phyloP scores from a whole-genome alignment of 2,329 filamentous ascomycete species.

The Neopestalotiopsis clavispora region DNA sequence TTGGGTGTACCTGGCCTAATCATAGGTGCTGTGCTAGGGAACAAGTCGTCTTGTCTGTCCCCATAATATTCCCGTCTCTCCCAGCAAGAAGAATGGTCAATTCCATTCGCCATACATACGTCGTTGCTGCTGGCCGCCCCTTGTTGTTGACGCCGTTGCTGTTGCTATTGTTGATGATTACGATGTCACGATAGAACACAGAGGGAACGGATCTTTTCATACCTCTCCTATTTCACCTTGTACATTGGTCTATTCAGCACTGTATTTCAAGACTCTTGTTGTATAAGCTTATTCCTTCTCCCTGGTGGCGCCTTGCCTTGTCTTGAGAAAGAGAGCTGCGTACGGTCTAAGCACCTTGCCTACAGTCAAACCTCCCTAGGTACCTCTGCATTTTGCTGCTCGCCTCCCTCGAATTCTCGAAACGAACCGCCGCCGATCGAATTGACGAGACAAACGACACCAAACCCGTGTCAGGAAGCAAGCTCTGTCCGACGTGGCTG shows the following conservation, averaged over 20 bases:
- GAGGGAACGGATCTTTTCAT: neutral
- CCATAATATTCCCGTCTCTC: slow-evolving; percentile 5
- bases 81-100: neutral
- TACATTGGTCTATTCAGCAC: neutral
- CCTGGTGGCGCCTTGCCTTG: neutral
- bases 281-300: neutral
- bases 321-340: neutral
- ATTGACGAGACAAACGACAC: neutral
- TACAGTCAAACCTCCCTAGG: neutral
- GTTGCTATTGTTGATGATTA: neutral
- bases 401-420: neutral
- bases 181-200: slow-evolving; percentile 13
- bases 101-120: neutral
- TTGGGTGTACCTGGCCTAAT: neutral
- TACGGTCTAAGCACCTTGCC: neutral
- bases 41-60: neutral
- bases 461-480: neutral
- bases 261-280: neutral
- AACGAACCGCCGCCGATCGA: neutral
- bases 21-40: no score
- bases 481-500: slow-evolving; percentile 1
- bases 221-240: neutral
- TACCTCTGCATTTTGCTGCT: neutral
- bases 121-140: neutral
- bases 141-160: neutral